phyloP scores from a whole-genome alignment of 176 grass and related monocot species.

The Eleusine coracana region DNA sequence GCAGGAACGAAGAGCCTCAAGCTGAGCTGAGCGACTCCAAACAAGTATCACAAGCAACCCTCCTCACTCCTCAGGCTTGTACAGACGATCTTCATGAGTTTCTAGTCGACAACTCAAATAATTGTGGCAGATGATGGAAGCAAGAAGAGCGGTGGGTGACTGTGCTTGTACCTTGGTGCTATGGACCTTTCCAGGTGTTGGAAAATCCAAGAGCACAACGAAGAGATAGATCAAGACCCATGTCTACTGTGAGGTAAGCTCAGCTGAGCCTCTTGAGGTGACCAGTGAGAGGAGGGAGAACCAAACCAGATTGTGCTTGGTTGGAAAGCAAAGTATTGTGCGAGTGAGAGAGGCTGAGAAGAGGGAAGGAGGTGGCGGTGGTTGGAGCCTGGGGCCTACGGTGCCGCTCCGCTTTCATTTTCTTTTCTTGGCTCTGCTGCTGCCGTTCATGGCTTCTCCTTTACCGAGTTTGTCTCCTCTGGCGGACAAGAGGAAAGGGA shows the following conservation, averaged over 20 bases:
- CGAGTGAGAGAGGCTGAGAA: constrained; percentile 18
- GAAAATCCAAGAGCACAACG: constrained; percentile 35
- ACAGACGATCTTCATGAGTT: constrained; percentile 44
- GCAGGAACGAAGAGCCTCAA: background rate
- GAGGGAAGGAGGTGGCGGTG: constrained; percentile 23
- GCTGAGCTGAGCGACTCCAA: background rate
- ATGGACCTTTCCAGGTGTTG: constrained; percentile 33
- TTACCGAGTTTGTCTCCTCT: constrained; percentile 46
- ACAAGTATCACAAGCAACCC: background rate
- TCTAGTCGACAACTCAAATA: constrained; percentile 33
- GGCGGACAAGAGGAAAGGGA: constrained; percentile 9
- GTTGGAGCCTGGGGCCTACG: constrained; percentile 50
- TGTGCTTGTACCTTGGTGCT: constrained; percentile 28
- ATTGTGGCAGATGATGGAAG: constrained; percentile 39
- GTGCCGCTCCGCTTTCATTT: constrained; percentile 45
- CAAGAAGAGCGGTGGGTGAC: background rate
- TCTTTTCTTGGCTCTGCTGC: constrained; percentile 5
- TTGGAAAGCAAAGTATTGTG: constrained; percentile 70
- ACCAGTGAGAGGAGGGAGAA: background rate
- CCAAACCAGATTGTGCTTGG: constrained; percentile 45
- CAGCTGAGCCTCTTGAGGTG: background rate
- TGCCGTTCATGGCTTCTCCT: constrained; percentile 27
- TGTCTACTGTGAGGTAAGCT: background rate
- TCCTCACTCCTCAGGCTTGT: background rate
- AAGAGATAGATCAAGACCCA: constrained; percentile 12